Base-by-base conservation (phyloP, 2,329 filamentous ascomycete species). In the Botryotinia narcissicola region DNA sequence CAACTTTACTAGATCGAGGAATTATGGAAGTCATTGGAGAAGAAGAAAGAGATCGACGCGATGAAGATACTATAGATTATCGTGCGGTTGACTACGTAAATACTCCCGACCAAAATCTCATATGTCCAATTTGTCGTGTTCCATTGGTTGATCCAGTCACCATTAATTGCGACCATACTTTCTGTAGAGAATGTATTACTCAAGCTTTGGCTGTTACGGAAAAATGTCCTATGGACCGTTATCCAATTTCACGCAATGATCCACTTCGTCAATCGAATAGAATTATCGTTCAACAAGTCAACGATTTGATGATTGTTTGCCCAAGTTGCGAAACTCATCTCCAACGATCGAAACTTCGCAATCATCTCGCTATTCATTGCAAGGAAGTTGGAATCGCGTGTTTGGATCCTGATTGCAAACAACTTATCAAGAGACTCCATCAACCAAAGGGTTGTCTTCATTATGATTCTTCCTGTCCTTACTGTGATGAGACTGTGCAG, bases 161-260 rank as follows among this genome's bases (percentile, higher is more conserved):
- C 60, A 91, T 89, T 0, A 82, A 83, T 12, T 92, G 90, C 81
- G 87, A 90, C 73, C 90, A 92, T 79, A 89, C 88, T 20, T 92
- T 92, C 79, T 92, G 90, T 78, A 85, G 86, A 70, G 83, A 83
- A 7, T 92, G 90, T 78, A 83, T 91, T 40, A 77, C 81, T 62
- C 82, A 84, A 74, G 83, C 85, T 12, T 74, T 85, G 71, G 80
- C 82, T 70, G 79, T 83, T 48, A 84, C 83, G 70, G 79, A 83
- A 73, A 81, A 83, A 48, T 91, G 89, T 74, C 89, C 89, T 3
- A 86, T 91, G 73, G 89, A 91, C 79, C 85, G 89, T n/a, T 84
- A 84, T 22, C 81, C 82, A 2, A 76, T 85, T 44, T 80, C 80
- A 20, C 78, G 82, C 16, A 81, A 84, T 74, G 80, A 82, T 32